Base-by-base conservation (phyloP, 140 eudicot species). In the Flaveria floridana region DNA sequence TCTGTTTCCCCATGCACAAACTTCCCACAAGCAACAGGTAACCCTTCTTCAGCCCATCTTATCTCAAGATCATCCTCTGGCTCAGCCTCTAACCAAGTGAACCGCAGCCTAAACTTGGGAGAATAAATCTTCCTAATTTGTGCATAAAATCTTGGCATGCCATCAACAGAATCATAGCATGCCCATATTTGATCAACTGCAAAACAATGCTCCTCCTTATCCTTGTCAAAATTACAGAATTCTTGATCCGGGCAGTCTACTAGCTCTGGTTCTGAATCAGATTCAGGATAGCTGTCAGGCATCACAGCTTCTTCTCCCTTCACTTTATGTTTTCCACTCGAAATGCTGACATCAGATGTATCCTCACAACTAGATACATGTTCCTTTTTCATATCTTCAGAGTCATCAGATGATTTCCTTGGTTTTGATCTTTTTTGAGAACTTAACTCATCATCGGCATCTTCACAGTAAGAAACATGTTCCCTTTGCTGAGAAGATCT, bases 121-220 rank as follows among this genome's bases (percentile, higher is more conserved):
- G 77, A 50, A 37, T 2, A 55, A 1, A 87, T 77, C 68, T 68
- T 91, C 34, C 52, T 81, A 47, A 91, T 72, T 39, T 62, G 81
- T 0, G 94, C 93, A 81, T 91, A 89, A 69, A 68, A 91, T 84
- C 94, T 84, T 62, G 97, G 97, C 97, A 91, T 85, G 9, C 84
- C 76, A 62, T 87, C 94, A 41, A 71, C 20, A 7, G 87, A 56
- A 74, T 89, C 97, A 72, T 91, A 91, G 57, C 85, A 78, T 39
- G 96, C 97, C 97, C 97, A 91, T 26, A 87, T 53, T 77, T 91
- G 97, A 83, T 82, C 74, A 59, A 81, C 91, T 37, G 78, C 82
- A 82, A 91, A 89, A 65, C 82, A 78, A 55, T 71, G 59, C 13
- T 66, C 89, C 14, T 85, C 89, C 26, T 79, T 85, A 74, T 70